phyloP scores from a whole-genome alignment of 2,329 filamentous ascomycete species.

The Ceratocystis ficicola region DNA sequence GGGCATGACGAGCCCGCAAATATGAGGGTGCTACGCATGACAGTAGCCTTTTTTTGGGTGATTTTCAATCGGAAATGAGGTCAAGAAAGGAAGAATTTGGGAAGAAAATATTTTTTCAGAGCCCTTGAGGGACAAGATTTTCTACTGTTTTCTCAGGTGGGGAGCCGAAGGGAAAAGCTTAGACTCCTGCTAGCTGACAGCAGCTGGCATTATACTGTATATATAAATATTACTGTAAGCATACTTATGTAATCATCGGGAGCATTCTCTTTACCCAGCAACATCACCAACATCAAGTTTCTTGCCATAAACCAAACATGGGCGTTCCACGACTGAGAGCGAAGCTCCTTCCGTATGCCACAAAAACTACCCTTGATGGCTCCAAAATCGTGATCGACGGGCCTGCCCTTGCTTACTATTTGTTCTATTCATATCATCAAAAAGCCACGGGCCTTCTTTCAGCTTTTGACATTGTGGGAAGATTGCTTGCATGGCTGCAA shows the following conservation, averaged over 20 bases:
- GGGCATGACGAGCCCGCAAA: constrained; percentile 58
- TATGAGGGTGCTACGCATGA: constrained; percentile 54
- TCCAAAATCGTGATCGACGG: constrained; percentile 55
- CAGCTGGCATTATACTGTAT: not conserved
- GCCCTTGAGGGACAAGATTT: not conserved
- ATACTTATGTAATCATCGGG: not conserved
- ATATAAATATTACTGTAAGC: not conserved
- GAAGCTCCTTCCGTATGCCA: constrained; percentile 42
- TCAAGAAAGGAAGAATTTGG: constrained; percentile 11
- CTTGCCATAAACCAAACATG: constrained; percentile 31
- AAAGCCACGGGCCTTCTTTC: constrained; percentile 34
- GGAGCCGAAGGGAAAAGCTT: not conserved
- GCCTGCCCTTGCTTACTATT: constrained; percentile 58
- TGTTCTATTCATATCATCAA: constrained; percentile 5
- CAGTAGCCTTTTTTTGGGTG: not conserved
- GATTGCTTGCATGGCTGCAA: constrained; percentile 51
- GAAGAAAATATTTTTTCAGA: not conserved
- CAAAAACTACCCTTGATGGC: constrained; percentile 32
- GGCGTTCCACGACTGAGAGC: constrained; percentile 47
- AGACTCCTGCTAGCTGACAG: too few relatives aligned
- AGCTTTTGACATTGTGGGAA: constrained; percentile 43
- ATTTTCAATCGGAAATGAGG: not conserved
- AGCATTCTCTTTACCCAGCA: not conserved
- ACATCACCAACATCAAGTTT: not conserved
- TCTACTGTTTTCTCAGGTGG: not conserved